Conservation (phyloP, 139 green algal genomes). For the Volvox reticuliferus region DNA sequence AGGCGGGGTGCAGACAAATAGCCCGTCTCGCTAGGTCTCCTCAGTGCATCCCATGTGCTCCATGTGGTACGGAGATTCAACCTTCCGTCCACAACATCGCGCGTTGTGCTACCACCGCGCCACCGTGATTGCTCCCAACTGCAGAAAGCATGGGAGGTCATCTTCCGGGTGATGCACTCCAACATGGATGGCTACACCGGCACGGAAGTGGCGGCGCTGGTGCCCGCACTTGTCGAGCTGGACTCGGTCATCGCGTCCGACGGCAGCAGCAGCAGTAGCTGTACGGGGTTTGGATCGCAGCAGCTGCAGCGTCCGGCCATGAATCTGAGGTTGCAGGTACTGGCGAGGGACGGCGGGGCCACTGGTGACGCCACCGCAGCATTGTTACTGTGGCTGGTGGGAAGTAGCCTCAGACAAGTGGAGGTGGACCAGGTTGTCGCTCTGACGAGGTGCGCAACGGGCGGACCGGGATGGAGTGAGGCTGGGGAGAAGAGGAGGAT, state of each 20-base stretch:
- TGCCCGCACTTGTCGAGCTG: background rate
- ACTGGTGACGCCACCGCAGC: background rate
- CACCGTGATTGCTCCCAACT: too few species aligned
- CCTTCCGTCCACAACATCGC: too few species aligned
- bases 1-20: too few species aligned
- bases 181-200: background rate
- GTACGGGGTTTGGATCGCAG: background rate
- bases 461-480: background rate
- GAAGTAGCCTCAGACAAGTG: background rate
- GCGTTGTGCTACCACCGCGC: too few species aligned
- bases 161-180: constrained; percentile 4
- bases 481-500: background rate
- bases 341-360: background rate
- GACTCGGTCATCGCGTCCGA: background rate
- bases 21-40: too few species aligned
- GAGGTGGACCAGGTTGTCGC: background rate
- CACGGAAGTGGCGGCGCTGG: constrained; percentile 8
- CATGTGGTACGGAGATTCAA: too few species aligned
- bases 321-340: background rate
- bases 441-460: background rate
- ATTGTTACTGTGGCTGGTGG: constrained; percentile 22
- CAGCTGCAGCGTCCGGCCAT: constrained; percentile 33
- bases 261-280: background rate
- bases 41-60: too few species aligned
- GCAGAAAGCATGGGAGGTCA: background rate